Conservation (phyloP, 352 stramenopile species). For the Pythium vanterpoolii region DNA sequence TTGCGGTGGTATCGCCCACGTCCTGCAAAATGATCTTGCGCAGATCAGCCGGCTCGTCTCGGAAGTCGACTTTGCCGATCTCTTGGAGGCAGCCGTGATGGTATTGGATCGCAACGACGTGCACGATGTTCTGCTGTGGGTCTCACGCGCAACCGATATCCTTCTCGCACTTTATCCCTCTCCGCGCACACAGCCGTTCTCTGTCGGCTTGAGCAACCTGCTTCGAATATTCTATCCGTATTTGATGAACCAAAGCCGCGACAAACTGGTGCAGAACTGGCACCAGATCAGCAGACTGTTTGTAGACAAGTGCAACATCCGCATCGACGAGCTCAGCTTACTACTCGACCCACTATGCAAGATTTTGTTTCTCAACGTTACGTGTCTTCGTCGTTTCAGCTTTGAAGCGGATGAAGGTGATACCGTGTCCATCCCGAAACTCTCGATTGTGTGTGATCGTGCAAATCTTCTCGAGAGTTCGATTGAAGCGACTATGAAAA, state of each 20-base stretch:
- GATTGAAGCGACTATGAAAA: constrained; percentile 1
- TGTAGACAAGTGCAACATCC: neutral
- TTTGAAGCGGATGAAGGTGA: constrained; percentile 3
- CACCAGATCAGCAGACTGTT: constrained; percentile 18
- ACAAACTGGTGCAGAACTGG: constrained; percentile 43
- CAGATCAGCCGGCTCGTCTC: constrained; percentile 18
- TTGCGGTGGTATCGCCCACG: neutral
- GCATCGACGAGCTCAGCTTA: constrained; percentile 15
- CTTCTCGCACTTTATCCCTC: neutral
- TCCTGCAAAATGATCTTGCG: constrained; percentile 9
- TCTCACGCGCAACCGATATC: neutral
- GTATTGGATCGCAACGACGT: neutral
- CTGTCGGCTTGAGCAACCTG: constrained; percentile 33
- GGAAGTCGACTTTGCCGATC: constrained; percentile 17
- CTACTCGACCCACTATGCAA: constrained; percentile 53
- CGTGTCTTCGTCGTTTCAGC: constrained; percentile 4
- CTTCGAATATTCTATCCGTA: constrained; percentile 75
- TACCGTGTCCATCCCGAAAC: constrained; percentile 8
- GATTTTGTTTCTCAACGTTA: constrained; percentile 39
- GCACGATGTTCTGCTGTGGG: neutral
- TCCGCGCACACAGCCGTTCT: neutral
- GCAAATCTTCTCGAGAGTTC: constrained; percentile 14
- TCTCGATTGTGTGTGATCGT: constrained; percentile 25
- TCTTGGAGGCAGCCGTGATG: constrained; percentile 10
- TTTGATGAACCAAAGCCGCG: constrained; percentile 43